Percentiles rank a stretch among this genome's conserved stretches.
phyloP scores from a whole-genome alignment of 1,139 yeast species.

The Yamadazyma conglobata region DNA sequence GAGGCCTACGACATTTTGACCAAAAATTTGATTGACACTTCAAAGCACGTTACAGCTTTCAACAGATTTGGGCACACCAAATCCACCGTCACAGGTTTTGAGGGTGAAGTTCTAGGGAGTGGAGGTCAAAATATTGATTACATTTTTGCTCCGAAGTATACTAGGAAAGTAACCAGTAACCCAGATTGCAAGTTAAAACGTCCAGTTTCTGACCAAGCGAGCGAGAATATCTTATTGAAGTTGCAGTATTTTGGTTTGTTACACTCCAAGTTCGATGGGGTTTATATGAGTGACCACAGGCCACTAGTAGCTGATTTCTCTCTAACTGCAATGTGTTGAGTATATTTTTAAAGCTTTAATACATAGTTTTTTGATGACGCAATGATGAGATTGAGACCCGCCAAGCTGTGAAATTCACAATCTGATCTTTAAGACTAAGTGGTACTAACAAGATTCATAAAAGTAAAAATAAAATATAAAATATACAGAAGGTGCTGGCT shows the following conservation, averaged over 20 bases:
- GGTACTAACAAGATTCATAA: not conserved
- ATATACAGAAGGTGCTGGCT: too few species aligned
- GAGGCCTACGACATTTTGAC: constrained; percentile 41
- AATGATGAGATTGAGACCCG: too few species aligned
- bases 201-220: constrained; percentile 8
- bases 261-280: constrained; percentile 42
- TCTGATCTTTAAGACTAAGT: too few species aligned
- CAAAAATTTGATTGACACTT: constrained; percentile 29
- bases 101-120: constrained; percentile 25
- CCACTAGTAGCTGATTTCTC: constrained; percentile 48
- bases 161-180: constrained; percentile 21
- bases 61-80: constrained; percentile 41
- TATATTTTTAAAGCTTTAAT: too few species aligned
- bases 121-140: constrained; percentile 48
- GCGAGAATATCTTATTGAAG: constrained; percentile 18
- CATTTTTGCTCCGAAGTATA: constrained; percentile 40
- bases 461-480: constrained; percentile 1
- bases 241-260: constrained; percentile 41
- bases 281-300: constrained; percentile 52
- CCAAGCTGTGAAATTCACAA: too few species aligned
- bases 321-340: constrained; percentile 15
- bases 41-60: constrained; percentile 22
- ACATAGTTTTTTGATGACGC: too few species aligned
- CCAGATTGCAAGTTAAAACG: constrained; percentile 16
- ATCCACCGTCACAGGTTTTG: constrained; percentile 52